Evolutionary conservation across 257 asterid genomes (phyloP), one percentile per base, ranked within the genome.

Genomic region (Scutellaria galericulata): DNA sequence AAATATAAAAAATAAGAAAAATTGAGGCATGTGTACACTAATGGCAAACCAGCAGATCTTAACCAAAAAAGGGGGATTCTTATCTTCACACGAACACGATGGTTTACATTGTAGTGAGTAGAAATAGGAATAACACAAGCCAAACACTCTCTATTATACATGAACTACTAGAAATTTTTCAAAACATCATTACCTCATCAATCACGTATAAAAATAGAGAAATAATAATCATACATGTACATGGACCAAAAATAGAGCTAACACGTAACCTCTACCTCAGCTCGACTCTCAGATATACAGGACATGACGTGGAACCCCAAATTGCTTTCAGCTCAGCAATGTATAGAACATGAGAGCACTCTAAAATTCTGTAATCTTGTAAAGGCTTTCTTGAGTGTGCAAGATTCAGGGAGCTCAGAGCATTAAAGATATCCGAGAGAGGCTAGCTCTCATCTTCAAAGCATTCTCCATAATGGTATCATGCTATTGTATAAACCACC

Each of bases 401-500:
- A 64, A 65, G 79, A 75, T 72, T 41, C 74, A 62, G 31, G 44
- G 62, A 72, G 75, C 66, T 73, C 76, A 58, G 56, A 41, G 79
- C 77, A 78, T 77, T 71, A 54, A 42, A 4, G 7, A n/a, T 24
- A 53, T 67, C 68, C 73, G 24, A 24, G 75, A 59, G 80, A 61
- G 20, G 45, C 59, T 51, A 76, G 72, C 68, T 73, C 4, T 7
- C 13, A 6, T 56, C 64, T 46, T 48, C 44, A 9, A 58, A 72
- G 81, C 57, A 63, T 73, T 73, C 83, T 77, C 77, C 75, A 73
- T 31, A 59, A 54, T 40, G 70, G 82, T 71, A 40, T 73, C 87
- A 78, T 74, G 86, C 89, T 86, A 90, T 31, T 79, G 89, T 82
- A 83, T 95, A 85, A 56, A 85, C 75, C 80, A 79, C 92, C 78